Conservation (phyloP, 2,329 filamentous ascomycete species). For the Diplodia sapinea region DNA sequence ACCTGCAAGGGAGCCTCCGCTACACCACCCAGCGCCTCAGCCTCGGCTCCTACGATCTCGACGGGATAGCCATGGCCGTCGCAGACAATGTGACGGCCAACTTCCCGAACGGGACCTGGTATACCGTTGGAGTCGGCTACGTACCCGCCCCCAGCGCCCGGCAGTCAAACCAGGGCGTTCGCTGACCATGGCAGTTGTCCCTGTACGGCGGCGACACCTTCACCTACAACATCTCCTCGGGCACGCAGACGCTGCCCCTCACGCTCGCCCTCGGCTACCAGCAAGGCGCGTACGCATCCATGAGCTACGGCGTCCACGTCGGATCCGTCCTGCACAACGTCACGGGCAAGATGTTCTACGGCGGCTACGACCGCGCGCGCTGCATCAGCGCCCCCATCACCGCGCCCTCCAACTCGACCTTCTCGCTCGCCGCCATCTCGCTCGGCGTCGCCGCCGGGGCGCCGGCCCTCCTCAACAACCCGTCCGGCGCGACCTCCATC, state of each 20-base stretch:
- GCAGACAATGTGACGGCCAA: conserved; percentile 4
- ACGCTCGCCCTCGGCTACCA: background rate
- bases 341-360: conserved; percentile 42
- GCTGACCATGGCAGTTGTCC: background rate
- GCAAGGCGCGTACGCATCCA: conserved; percentile 35
- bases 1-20: background rate
- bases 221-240: background rate
- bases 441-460: conserved; percentile 47
- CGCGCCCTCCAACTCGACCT: conserved; percentile 31
- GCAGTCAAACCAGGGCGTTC: background rate
- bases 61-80: background rate
- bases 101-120: background rate
- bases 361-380: conserved; percentile 46
- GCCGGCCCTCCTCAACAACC: conserved; percentile 24
- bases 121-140: conserved; percentile 16
- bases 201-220: background rate
- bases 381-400: conserved; percentile 39
- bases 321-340: conserved; percentile 41
- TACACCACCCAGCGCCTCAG: conserved; percentile 10
- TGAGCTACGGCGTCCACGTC: conserved; percentile 45
- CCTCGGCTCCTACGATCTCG: background rate
- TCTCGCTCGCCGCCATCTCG: conserved; percentile 47
- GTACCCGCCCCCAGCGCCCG: background rate
- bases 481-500: background rate
- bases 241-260: background rate